Percentiles rank a stretch among this genome's conserved stretches.
Conservation (phyloP, 352 stramenopile species). For the Globisporangium paroecandrum region DNA sequence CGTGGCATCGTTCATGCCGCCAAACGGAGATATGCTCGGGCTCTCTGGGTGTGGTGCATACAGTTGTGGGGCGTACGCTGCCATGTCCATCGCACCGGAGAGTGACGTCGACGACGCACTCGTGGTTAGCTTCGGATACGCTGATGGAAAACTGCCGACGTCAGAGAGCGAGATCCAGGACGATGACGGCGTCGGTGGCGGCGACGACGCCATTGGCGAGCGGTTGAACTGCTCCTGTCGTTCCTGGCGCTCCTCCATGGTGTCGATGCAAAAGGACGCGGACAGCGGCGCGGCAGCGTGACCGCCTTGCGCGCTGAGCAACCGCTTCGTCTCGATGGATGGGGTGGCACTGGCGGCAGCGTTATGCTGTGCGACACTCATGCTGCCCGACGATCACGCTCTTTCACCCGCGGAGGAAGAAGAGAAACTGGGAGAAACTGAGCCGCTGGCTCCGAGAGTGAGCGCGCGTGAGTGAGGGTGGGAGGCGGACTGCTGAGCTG, state of each 20-base stretch:
- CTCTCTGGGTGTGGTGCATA: neutral
- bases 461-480: neutral
- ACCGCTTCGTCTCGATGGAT: neutral
- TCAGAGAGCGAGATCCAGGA: constrained; percentile 24
- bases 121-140: constrained; percentile 2
- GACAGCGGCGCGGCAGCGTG: neutral
- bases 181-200: constrained; percentile 8
- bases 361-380: neutral
- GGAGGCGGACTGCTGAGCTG: neutral
- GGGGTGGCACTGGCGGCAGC: neutral
- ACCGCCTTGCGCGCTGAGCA: neutral
- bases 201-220: neutral
- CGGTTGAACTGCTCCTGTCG: neutral
- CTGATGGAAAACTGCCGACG: constrained; percentile 1
- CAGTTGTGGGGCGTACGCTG: constrained; percentile 13
- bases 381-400: neutral
- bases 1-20: neutral
- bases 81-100: constrained; percentile 8
- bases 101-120: constrained; percentile 18
- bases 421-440: neutral
- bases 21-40: constrained; percentile 7
- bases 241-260: constrained; percentile 4
- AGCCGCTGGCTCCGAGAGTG: neutral
- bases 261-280: neutral
- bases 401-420: neutral